These are phyloP conservation scores for Solanum gandarillasii DNA, from an alignment of 257 asterid species.

Conservation along the genomic window DNA sequence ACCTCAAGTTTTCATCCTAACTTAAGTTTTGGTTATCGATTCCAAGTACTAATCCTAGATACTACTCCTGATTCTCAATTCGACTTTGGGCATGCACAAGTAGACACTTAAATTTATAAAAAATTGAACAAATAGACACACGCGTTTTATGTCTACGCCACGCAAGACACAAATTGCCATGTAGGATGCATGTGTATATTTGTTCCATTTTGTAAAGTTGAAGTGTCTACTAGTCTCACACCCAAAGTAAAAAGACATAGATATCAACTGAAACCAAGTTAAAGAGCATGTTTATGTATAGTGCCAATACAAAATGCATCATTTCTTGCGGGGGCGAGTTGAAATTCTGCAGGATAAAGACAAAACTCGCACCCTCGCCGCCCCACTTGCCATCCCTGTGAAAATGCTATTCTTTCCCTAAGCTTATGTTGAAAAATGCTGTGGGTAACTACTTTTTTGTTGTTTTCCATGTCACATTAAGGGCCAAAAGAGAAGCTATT, in stretches of 20 bases:
- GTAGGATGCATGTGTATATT: background rate
- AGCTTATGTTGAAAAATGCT: background rate
- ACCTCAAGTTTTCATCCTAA: no score
- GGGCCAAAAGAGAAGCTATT: background rate
- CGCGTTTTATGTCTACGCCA: accelerated
- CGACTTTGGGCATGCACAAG: background rate
- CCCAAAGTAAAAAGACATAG: background rate
- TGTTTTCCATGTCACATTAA: background rate
- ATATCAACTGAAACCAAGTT: background rate
- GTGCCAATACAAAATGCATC: background rate
- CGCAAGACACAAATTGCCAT: background rate
- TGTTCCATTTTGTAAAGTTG: background rate
- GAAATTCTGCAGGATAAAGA: no score
- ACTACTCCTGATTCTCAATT: no score
- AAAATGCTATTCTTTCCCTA: no score
- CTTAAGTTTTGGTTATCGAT: no score
- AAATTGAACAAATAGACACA: no score
- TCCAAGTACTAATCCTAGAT: no score
- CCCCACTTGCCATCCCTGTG: background rate
- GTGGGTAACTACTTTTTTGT: background rate
- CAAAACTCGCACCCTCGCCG: background rate
- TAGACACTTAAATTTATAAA: no score
- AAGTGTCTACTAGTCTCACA: background rate
- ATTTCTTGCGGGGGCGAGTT: no score
- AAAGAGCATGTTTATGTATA: background rate